Evolutionary conservation across 2,329 filamentous ascomycete genomes (phyloP), one percentile per base, ranked within the genome.

Genomic region (Xylaria sp.): DNA sequence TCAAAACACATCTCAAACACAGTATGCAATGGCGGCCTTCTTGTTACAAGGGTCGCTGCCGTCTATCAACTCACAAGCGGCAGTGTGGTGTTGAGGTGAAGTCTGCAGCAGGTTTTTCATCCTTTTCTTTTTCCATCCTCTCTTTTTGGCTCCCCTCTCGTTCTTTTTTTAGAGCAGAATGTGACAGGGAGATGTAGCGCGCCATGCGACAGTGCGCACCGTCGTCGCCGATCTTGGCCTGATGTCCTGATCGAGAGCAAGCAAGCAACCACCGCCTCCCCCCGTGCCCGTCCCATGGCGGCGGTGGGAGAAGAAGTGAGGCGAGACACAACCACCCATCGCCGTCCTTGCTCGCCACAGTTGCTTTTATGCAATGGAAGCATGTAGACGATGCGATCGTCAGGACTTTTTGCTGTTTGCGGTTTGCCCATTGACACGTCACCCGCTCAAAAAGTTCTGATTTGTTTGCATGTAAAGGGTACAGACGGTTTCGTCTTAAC

Each of bases 401-500:
- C 52, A 55, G 52, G 52, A 55, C 52, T 55, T 55, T 23, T 55
- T 55, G 52, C 52, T 55, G 52, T 55, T 55, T 55, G 52, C 7
- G 52, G 52, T 55, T 55, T 31, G 52, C 52, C 28, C n/a, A 36
- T 55, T 55, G 52, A 55, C 52, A 55, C 52, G 52, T 55, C 52
- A 55, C 52, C 13, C 28, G 15, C 52, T 8, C 52, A 55, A 55
- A 54, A 55, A 33, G 9, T 10, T 55, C 52, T 55, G 52, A 55
- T 55, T 55, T 55, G 52, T 55, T 55, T 55, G 52, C 52, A 55
- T 31, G 31, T 55, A 55, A 55, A 55, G 52, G 52, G 52, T 33
- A 55, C 52, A 55, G 28, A 36, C 5, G 28, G 52, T 33, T 36
- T 36, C 52, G 52, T 8, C 52, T 33, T 55, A 31, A 55, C 52